Conservation (phyloP, 1,284 basidiomycete species). For the Puccinia horiana region DNA sequence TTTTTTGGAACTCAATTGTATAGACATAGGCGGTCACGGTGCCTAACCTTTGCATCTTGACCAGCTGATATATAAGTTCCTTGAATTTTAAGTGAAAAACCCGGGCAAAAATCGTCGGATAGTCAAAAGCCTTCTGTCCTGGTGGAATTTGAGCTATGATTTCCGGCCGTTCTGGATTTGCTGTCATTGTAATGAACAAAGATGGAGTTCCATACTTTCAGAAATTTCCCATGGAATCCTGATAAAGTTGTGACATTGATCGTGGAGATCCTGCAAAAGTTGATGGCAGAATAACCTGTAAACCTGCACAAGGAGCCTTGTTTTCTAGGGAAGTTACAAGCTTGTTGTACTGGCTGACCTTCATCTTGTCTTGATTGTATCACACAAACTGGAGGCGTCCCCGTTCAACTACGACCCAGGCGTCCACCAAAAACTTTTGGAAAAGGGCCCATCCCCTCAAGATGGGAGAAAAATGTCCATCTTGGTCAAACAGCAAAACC, state of each 20-base stretch:
- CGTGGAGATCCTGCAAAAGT: conserved; percentile 58
- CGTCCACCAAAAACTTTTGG: conserved; percentile 9
- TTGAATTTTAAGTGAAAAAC: conserved; percentile 15
- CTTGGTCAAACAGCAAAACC: background rate
- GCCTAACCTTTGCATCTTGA: background rate
- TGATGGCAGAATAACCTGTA: conserved; percentile 57
- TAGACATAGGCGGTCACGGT: conserved; percentile 7
- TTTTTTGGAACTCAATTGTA: conserved; percentile 39
- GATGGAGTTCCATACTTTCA: conserved; percentile 56
- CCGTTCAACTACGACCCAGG: background rate
- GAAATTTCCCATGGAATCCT: conserved; percentile 60
- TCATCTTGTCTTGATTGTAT: background rate
- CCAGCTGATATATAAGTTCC: background rate
- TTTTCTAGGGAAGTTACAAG: background rate
- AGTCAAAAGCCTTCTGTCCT: background rate
- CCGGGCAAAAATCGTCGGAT: background rate
- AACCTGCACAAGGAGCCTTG: conserved; percentile 18
- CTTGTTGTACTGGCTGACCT: background rate
- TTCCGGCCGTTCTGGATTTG: conserved; percentile 58
- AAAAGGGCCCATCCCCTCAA: background rate
- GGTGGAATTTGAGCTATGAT: background rate
- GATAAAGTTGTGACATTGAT: conserved; percentile 59
- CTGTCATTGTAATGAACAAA: conserved; percentile 61
- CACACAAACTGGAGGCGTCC: background rate
- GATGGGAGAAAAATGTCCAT: background rate